Evolutionary conservation across 192 early-diverging fungal species (phyloP).

Genomic region (Phycomyces nitens): DNA sequence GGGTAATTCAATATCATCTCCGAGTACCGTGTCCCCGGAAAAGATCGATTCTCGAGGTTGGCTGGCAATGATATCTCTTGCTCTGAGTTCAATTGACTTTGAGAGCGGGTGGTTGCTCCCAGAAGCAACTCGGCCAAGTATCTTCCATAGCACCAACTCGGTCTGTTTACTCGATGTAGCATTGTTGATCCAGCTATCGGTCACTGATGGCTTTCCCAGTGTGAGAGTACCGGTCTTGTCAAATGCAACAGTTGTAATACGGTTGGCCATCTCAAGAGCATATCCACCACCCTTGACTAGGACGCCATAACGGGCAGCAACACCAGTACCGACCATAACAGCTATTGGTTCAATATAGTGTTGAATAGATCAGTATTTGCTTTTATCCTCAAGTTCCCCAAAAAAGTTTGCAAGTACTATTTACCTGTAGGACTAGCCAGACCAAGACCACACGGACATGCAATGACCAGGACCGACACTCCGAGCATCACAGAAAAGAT

Average conservation of each 20-base stretch:
- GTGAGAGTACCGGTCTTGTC: slow-evolving; percentile 88
- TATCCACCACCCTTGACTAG: slow-evolving; percentile 72
- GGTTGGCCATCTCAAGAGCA: slow-evolving; percentile 64
- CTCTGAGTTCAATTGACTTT: slow-evolving; percentile 45
- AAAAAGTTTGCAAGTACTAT: too few species aligned
- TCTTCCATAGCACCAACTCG: slow-evolving; percentile 32
- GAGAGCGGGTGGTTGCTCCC: slow-evolving; percentile 73
- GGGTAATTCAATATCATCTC: slow-evolving; percentile 20
- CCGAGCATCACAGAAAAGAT: slow-evolving; percentile 53
- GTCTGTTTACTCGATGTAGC: neutral
- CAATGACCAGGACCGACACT: slow-evolving; percentile 65
- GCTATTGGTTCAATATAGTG: slow-evolving; percentile 32
- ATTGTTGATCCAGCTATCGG: slow-evolving; percentile 24
- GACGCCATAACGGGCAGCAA: slow-evolving; percentile 61
- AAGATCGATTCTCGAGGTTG: slow-evolving; percentile 2
- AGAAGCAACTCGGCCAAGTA: slow-evolving; percentile 46
- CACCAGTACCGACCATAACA: slow-evolving; percentile 72
- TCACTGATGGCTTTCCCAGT: slow-evolving; percentile 59
- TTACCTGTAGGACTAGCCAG: slow-evolving; percentile 61
- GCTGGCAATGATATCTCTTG: slow-evolving; percentile 8
- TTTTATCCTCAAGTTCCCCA: too few species aligned
- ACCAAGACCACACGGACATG: slow-evolving; percentile 70
- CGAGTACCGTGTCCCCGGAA: neutral
- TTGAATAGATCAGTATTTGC: too few species aligned
- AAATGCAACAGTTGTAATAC: slow-evolving; percentile 64